Conservation (phyloP, 176 grass and related monocot species). For the Aegilops bicornis region DNA sequence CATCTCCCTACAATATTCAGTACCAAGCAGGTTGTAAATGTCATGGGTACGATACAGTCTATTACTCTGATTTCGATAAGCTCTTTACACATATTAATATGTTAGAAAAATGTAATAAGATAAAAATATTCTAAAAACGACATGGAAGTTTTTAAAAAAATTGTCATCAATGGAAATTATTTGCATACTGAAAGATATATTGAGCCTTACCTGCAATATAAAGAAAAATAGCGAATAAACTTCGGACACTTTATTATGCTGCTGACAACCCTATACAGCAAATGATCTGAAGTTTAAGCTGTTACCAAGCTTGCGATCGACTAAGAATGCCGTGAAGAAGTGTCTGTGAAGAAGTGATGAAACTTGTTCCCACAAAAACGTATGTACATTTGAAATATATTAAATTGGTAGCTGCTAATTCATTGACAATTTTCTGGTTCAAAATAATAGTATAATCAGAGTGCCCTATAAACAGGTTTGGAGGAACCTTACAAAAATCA, state of each 20-base stretch:
- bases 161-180: neutral
- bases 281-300: conserved; percentile 87
- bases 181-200: conserved; percentile 15
- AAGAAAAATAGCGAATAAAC: conserved; percentile 94
- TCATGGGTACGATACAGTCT: neutral
- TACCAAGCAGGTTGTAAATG: neutral
- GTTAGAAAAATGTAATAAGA: neutral
- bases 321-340: conserved; percentile 97
- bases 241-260: conserved; percentile 96
- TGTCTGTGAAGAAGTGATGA: conserved; percentile 6
- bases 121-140: neutral
- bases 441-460: no score
- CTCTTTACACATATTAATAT: neutral
- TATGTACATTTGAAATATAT: no score
- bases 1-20: neutral
- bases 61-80: neutral
- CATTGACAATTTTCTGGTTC: no score
- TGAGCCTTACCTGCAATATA: conserved; percentile 89
- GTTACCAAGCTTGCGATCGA: conserved; percentile 75
- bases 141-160: conserved; percentile 5
- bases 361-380: no score
- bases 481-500: no score
- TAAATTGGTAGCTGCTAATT: no score
- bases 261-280: conserved; percentile 77
- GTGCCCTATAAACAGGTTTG: no score